A percentile compares a stretch with the other conserved stretches of the same genome.
These are phyloP conservation scores for Daldinia concentrica DNA, from an alignment of 495 filamentous ascomycete species.

Conservation along the genomic window DNA sequence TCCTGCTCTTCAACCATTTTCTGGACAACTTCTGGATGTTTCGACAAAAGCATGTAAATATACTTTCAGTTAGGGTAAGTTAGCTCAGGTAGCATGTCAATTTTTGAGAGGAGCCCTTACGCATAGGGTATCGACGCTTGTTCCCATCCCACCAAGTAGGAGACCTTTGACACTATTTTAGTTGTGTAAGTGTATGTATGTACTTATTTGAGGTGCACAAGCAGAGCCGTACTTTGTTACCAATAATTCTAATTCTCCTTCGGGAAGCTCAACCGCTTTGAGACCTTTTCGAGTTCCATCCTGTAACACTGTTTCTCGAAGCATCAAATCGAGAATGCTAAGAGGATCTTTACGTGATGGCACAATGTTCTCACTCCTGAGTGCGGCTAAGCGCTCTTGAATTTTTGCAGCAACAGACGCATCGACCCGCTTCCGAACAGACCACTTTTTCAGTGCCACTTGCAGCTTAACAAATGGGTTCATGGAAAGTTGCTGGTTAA, in stretches of 20 bases:
- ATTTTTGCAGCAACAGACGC: neutral
- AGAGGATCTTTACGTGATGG: conserved; percentile 29
- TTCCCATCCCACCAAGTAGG: neutral
- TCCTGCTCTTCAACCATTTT: neutral
- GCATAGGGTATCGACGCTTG: neutral
- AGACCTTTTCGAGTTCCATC: neutral
- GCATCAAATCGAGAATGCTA: conserved; percentile 39
- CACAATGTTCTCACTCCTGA: conserved; percentile 22
- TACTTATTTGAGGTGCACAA: neutral
- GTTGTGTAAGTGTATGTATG: neutral
- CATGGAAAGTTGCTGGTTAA: neutral
- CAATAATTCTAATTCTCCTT: neutral
- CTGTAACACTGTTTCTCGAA: conserved; percentile 22
- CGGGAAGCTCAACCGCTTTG: neutral
- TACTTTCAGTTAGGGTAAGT: neutral
- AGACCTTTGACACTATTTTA: neutral
- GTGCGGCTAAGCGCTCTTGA: conserved; percentile 4
- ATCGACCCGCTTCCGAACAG: neutral
- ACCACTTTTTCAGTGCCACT: neutral
- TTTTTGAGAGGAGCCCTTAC: neutral
- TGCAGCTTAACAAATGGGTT: neutral
- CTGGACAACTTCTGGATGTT: neutral
- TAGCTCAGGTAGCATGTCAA: neutral
- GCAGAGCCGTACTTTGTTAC: neutral
- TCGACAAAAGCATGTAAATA: neutral